These are phyloP conservation scores for Blastobotrys americana DNA, from an alignment of 805 yeast genomes.

Conservation along the genomic window DNA sequence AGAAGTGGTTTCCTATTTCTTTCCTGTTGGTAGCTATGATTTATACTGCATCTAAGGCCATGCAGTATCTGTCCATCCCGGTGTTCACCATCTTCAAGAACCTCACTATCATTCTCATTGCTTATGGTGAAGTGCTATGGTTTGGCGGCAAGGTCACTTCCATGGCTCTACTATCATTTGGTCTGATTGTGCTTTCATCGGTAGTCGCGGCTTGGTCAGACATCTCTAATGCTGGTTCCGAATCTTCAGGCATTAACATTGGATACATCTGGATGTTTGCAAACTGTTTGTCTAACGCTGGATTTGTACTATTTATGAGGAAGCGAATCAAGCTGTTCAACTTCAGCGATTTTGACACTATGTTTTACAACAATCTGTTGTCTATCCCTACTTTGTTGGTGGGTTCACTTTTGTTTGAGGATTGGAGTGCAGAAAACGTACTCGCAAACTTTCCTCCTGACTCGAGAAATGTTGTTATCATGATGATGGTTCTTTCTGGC, in stretches of 20 bases:
- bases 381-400: slow-evolving; percentile 82
- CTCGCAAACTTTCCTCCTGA: slow-evolving; percentile 70
- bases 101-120: slow-evolving; percentile 90
- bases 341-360: slow-evolving; percentile 87
- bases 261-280: slow-evolving; percentile 97
- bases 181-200: slow-evolving; percentile 92
- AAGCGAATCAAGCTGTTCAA: slow-evolving; percentile 95
- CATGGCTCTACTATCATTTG: slow-evolving; percentile 82
- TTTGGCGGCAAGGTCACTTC: slow-evolving; percentile 88
- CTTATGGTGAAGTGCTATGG: slow-evolving; percentile 97
- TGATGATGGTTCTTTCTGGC: slow-evolving; percentile 88
- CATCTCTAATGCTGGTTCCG: slow-evolving; percentile 30
- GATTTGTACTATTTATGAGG: slow-evolving; percentile 91
- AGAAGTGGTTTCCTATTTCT: slow-evolving; percentile 92
- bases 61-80: slow-evolving; percentile 85
- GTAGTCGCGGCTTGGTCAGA: slow-evolving; percentile 93
- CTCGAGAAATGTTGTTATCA: slow-evolving; percentile 57
- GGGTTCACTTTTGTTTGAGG: slow-evolving; percentile 74
- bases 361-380: slow-evolving; percentile 94
- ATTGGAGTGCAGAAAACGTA: slow-evolving; percentile 83
- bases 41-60: slow-evolving; percentile 92
- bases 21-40: slow-evolving; percentile 85
- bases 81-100: slow-evolving; percentile 98
- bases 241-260: slow-evolving; percentile 38
- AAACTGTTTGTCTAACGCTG: slow-evolving; percentile 91